phyloP scores from a whole-genome alignment of 164 flowering plant species.

The Nymphaea colorata region DNA sequence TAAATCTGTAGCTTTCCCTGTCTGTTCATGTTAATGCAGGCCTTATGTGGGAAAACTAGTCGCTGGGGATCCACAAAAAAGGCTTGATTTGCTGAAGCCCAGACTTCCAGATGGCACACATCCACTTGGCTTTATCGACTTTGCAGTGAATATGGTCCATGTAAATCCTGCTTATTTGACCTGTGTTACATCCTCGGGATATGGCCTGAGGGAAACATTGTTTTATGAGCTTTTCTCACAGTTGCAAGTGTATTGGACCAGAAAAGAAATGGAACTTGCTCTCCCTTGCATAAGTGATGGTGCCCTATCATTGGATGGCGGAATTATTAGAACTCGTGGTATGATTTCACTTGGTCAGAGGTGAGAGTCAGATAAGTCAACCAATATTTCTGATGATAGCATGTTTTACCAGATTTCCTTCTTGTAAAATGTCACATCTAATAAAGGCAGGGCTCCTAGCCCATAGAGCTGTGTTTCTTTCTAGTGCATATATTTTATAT shows the following conservation, averaged over 20 bases:
- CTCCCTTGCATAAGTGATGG: conserved; percentile 63
- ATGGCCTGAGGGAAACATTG: conserved; percentile 81
- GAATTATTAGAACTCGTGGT: conserved; percentile 48
- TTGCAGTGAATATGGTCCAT: conserved; percentile 79
- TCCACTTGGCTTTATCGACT: conserved; percentile 84
- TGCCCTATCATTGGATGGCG: conserved; percentile 88
- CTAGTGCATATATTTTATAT: background rate
- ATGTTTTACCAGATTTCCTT: background rate
- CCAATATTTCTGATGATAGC: background rate
- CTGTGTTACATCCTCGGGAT: conserved; percentile 32
- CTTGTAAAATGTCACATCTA: background rate
- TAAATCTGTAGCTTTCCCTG: background rate
- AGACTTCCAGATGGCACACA: conserved; percentile 58
- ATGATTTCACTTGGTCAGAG: conserved; percentile 45
- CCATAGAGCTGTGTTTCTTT: background rate
- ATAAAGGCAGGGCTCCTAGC: background rate
- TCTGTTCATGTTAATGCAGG: too few species aligned
- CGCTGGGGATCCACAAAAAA: conserved; percentile 61
- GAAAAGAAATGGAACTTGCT: conserved; percentile 59
- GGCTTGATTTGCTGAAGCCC: conserved; percentile 64
- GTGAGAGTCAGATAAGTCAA: conserved; percentile 18
- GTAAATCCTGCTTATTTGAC: conserved; percentile 33
- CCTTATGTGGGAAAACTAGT: conserved; percentile 53
- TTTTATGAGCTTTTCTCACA: conserved; percentile 65
- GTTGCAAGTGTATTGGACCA: conserved; percentile 69